These are phyloP conservation scores for Climacium dendroides DNA, from an alignment of 225 moss, liverwort and hornwort genomes.

Conservation along the genomic window DNA sequence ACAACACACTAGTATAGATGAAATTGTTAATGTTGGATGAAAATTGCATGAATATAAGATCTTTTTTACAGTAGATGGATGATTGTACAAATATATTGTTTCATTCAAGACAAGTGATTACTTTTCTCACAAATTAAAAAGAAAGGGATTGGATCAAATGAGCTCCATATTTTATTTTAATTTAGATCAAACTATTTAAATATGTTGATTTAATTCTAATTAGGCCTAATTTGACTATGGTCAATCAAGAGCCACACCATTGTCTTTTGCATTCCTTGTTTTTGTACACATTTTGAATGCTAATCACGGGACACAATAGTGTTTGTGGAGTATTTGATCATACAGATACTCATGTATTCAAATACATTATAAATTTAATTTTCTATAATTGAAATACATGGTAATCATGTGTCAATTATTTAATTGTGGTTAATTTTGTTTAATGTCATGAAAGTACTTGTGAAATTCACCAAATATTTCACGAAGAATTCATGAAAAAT, in stretches of 20 bases:
- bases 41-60: not conserved
- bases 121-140: rapidly evolving
- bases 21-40: no score
- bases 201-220: not conserved
- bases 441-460: rapidly evolving
- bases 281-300: not conserved
- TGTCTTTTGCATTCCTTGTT: rapidly evolving
- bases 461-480: not conserved
- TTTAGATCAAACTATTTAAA: not conserved
- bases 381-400: rapidly evolving
- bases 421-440: not conserved
- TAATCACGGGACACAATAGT: no score
- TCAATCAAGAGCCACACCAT: no score
- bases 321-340: rapidly evolving
- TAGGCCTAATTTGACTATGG: rapidly evolving
- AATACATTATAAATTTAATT: rapidly evolving
- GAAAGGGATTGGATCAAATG: not conserved
- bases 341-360: not conserved
- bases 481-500: rapidly evolving
- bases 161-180: not conserved
- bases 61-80: not conserved
- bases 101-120: not conserved
- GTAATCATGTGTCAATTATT: rapidly evolving
- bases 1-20: no score
- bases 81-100: not conserved